Base-by-base conservation (phyloP, 2,329 filamentous ascomycete species). In the Talaromyces marneffei region DNA sequence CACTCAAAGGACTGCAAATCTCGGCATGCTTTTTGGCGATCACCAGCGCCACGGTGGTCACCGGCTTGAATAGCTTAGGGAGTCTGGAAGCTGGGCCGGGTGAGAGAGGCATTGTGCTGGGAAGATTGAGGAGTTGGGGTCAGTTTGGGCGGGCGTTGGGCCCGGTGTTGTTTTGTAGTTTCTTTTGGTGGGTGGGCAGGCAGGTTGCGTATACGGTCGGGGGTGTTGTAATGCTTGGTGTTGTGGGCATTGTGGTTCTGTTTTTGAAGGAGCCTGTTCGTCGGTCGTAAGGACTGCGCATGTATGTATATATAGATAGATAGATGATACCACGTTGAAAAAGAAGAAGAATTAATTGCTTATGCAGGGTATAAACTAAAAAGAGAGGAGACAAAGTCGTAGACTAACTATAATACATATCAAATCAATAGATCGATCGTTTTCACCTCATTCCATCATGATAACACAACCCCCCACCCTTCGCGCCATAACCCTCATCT, bases 161-260 rank as follows among this genome's bases (percentile, higher is more conserved):
- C 0, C 94, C 94, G 0, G 74, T 99, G 4, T 77, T 96, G 37
- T 99, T 99, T 72, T 97, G 94, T 64, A 91, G 91, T 54, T 80
- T 99, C 60, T 99, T 99, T 78, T 99, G 94, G 94, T 99, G 94
- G 94, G 92, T 91, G 6, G 94, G 94, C 0, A 82, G 94, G 52
- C 89, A 95, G 71, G 82, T 87, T 10, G 94, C 94, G 2, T 99
- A 97, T 74, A 82, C 80, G 1, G 82, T 91, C 68, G 94, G 94
- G 3, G 89, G 91, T 0, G 81, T 85, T 12, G 92, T 91, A 4
- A 96, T 97, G 79, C 75, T 89, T 4, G 85, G 81, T 1, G 92
- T 97, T 10, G 83, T 84, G 48, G 82, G 81, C 10, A 76, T 91
- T 25, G 91, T 89, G 0, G 89, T 96, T 72, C 82, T 84, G 20